Percentiles rank a stretch among this genome's conserved stretches.
These are phyloP conservation scores for Tolypocladium tropicale DNA, from an alignment of 2,329 filamentous ascomycete genomes.

Conservation along the genomic window DNA sequence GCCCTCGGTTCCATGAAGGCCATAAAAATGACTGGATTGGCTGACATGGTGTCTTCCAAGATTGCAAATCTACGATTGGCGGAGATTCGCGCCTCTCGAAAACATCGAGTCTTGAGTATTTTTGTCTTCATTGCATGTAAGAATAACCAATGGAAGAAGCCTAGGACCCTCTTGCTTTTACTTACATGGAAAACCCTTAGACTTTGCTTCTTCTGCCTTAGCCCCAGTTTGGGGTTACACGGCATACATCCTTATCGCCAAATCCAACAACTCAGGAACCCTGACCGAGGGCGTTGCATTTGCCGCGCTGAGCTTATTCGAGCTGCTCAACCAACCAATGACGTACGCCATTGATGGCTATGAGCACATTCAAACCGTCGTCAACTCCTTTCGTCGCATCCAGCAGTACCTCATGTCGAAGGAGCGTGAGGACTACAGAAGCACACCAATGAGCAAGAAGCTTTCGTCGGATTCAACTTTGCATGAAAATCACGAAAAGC, in stretches of 20 bases:
- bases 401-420: constrained; percentile 10
- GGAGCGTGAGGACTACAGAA: constrained; percentile 8
- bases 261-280: constrained; percentile 3
- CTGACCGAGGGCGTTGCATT: constrained; percentile 11
- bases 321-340: constrained; percentile 10
- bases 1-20: constrained; percentile 23
- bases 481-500: not conserved
- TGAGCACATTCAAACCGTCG: constrained; percentile 10
- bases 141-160: not conserved
- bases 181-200: not conserved
- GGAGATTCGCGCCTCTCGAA: constrained; percentile 22
- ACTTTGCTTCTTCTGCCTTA: constrained; percentile 6
- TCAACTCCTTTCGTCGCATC: constrained; percentile 10
- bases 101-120: constrained; percentile 11
- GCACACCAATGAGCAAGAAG: not conserved
- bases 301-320: constrained; percentile 10
- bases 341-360: constrained; percentile 8
- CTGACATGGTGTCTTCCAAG: constrained; percentile 17
- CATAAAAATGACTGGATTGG: constrained; percentile 31
- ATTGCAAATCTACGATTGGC: constrained; percentile 22
- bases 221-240: constrained; percentile 11
- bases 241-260: constrained; percentile 7
- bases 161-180: not conserved
- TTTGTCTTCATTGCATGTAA: constrained; percentile 7
- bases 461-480: not conserved